Base-by-base conservation (phyloP, 129 eudicot species). In the Tanacetum coccineum region DNA sequence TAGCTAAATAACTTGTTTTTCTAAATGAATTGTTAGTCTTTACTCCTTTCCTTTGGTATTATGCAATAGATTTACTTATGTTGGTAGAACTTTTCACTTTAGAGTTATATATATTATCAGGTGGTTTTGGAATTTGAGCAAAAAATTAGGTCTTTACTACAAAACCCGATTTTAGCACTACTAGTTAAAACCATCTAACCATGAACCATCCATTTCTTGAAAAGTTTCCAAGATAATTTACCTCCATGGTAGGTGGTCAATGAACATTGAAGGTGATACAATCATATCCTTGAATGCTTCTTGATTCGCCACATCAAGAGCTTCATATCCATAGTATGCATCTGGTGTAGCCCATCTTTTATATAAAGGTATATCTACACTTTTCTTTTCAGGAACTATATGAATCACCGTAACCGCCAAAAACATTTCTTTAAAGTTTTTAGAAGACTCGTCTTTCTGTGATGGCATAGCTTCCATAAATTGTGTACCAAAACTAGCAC, bases 171-270 rank as follows among this genome's bases (percentile, higher is more conserved):
- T 25, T 59, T 32, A 59, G 15, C 52, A 62, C 53, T 32, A 6
- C 14, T 0, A 3, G 9, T 21, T 14, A 30, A 46, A 66, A 66
- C 2, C 7, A 10, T 20, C 42, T 14, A 13, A 19, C 14, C 18
- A 14, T 59, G 44, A 70, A n/a, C 30, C 44, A 11, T 61, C 9
- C 14, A 59, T 9, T 28, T 30, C 6, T n/a, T 3, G 5, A 49
- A 44, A 71, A 9, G 48, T 6, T 25, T 13, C 11, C 11, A 14
- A 62, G 63, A 60, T 46, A 26, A 67, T 18, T 13, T 79, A 87
- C 89, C 94, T 77, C 94, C 94, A 87, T 50, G 94, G 94, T 39
- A 87, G 82, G 74, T 87, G 95, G 60, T 87, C 95, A n/a, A 87
- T 79, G 71, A 87, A 87, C 95, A 87, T 87, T 36, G 70, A 74